Evolutionary conservation across 352 stramenopile genomes (phyloP).

Genomic region (Phytophthora niederhauseri): DNA sequence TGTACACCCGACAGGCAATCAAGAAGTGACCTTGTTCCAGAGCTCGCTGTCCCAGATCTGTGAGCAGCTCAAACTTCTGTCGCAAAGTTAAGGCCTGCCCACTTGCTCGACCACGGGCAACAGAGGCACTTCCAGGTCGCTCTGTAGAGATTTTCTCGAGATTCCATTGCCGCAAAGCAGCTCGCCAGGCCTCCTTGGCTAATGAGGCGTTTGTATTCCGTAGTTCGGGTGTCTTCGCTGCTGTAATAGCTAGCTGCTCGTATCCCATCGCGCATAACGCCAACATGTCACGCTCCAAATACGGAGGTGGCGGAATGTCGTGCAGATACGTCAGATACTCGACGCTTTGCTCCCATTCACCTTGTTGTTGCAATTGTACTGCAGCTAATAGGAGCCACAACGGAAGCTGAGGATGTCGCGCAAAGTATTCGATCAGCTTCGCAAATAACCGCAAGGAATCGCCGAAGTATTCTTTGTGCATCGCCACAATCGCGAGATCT

Average conservation of each 20-base stretch:
- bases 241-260: slow-evolving; percentile 30
- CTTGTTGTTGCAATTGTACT: slow-evolving; percentile 62
- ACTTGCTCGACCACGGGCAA: slow-evolving; percentile 2
- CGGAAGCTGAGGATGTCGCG: slow-evolving; percentile 46
- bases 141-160: slow-evolving; percentile 33
- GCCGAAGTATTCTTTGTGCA: slow-evolving; percentile 60
- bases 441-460: slow-evolving; percentile 59
- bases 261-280: slow-evolving; percentile 61
- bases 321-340: slow-evolving; percentile 65
- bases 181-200: slow-evolving; percentile 61
- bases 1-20: slow-evolving; percentile 44
- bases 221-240: not conserved
- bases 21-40: slow-evolving; percentile 58
- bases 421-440: slow-evolving; percentile 66
- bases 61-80: slow-evolving; percentile 58
- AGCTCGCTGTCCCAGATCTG: slow-evolving; percentile 56
- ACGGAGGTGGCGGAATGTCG: slow-evolving; percentile 54
- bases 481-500: slow-evolving; percentile 64
- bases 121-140: slow-evolving; percentile 2
- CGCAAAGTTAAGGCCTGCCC: slow-evolving; percentile 1
- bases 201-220: slow-evolving; percentile 6
- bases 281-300: slow-evolving; percentile 66
- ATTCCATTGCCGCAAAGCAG: slow-evolving; percentile 58
- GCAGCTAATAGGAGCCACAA: slow-evolving; percentile 68
- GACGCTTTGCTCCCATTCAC: slow-evolving; percentile 59